Conservation (phyloP, 2,329 filamentous ascomycete genomes). For the Aspergillus tamarii region DNA sequence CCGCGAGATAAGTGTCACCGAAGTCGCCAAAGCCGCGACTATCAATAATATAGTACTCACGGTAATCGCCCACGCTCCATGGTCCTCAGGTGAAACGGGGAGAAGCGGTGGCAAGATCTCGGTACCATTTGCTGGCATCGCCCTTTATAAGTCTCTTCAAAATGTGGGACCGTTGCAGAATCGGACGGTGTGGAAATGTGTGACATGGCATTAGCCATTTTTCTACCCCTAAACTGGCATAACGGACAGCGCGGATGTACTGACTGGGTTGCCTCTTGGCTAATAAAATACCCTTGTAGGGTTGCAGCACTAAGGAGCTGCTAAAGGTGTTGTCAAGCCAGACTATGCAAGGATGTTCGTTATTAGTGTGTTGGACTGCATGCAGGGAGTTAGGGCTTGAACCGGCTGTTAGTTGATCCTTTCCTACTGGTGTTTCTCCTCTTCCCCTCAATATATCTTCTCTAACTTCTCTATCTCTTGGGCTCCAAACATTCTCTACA, state of each 20-base stretch:
- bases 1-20: constrained; percentile 1
- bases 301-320: not conserved
- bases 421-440: not conserved
- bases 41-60: not conserved
- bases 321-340: not conserved
- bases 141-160: not conserved
- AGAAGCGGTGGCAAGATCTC: constrained; percentile 3
- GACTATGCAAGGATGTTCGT: not conserved
- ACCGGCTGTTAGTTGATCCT: not conserved
- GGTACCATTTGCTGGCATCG: not conserved
- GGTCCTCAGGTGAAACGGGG: not conserved
- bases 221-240: not conserved
- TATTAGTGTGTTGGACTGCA: not conserved
- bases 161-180: not conserved
- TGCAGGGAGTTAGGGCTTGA: not conserved
- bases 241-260: not conserved
- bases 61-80: not conserved
- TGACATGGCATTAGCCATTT: not conserved
- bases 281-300: not conserved
- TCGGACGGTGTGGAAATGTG: not conserved
- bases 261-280: not conserved
- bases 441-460: not conserved
- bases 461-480: not conserved
- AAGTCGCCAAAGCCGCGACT: not conserved
- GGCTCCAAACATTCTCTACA: too few species aligned